Evolutionary conservation across 176 grass and related monocot species (phyloP).

Genomic region (Oryza meyeriana): DNA sequence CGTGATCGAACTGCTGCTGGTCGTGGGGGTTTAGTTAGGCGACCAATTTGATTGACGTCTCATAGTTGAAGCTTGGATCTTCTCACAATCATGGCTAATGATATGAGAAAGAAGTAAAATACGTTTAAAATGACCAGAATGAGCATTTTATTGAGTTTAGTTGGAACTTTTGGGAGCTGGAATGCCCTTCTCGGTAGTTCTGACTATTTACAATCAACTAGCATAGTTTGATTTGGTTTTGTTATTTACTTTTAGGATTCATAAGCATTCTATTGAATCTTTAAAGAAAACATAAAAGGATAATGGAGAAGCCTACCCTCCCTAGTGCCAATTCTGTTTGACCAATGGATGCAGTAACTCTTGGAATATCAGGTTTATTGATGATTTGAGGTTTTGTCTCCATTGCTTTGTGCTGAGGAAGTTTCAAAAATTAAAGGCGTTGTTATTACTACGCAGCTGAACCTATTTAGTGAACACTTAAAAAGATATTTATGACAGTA

Average conservation of each 20-base stretch:
- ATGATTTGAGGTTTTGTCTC: background rate
- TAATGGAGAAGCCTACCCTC: background rate
- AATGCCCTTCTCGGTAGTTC: background rate
- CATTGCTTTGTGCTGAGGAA: background rate
- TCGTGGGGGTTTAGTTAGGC: background rate
- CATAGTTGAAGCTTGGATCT: background rate
- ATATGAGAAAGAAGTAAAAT: background rate
- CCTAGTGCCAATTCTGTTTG: background rate
- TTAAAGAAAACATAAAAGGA: background rate
- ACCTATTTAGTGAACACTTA: background rate
- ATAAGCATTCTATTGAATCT: background rate
- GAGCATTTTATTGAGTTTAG: background rate
- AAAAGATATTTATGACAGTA: background rate
- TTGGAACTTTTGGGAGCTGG: background rate
- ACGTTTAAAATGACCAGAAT: background rate
- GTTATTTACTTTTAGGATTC: background rate
- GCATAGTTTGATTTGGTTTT: background rate
- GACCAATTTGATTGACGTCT: background rate
- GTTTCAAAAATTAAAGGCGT: background rate
- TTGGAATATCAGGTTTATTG: background rate
- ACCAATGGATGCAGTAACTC: background rate
- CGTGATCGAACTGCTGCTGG: background rate
- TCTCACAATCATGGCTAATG: background rate
- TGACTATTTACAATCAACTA: background rate
- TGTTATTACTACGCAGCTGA: background rate